Conservation (phyloP, 1,284 basidiomycete species). For the Papiliotrema laurentii region DNA sequence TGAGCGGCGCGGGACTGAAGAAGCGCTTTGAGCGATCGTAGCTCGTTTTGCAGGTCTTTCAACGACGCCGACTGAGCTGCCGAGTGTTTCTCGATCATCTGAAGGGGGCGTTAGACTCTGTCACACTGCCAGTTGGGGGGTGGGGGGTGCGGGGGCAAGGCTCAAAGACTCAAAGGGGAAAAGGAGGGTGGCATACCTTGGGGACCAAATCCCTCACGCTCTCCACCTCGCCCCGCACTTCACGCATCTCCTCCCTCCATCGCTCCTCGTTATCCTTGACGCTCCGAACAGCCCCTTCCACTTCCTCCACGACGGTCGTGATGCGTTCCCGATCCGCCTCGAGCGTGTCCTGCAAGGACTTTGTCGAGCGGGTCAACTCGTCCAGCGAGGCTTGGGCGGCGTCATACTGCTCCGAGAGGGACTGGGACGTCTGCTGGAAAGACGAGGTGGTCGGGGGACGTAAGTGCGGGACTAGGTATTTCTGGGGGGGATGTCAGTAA, state of each 20-base stretch:
- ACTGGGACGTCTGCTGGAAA: constrained; percentile 83
- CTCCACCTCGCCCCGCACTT: constrained; percentile 85
- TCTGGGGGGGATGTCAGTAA: constrained; percentile 52
- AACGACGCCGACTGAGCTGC: constrained; percentile 65
- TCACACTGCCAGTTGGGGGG: neutral
- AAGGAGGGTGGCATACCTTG: constrained; percentile 55
- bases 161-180: neutral
- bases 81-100: constrained; percentile 95
- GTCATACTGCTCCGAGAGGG: constrained; percentile 86
- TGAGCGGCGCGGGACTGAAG: constrained; percentile 70
- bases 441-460: constrained; percentile 82
- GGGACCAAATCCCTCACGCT: constrained; percentile 86
- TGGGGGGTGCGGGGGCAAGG: neutral
- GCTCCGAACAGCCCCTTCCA: constrained; percentile 70
- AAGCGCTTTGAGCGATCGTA: constrained; percentile 90
- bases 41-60: constrained; percentile 74
- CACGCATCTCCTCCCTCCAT: constrained; percentile 84
- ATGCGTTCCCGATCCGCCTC: constrained; percentile 79
- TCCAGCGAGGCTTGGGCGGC: constrained; percentile 74
- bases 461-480: constrained; percentile 88
- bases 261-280: constrained; percentile 72
- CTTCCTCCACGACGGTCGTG: constrained; percentile 70
- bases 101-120: neutral
- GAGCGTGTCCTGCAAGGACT: constrained; percentile 77
- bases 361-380: constrained; percentile 49